Evolutionary conservation across 164 flowering plant genomes (phyloP), one percentile per base, ranked within the genome.

Genomic region (Euptelea pleiosperma): DNA sequence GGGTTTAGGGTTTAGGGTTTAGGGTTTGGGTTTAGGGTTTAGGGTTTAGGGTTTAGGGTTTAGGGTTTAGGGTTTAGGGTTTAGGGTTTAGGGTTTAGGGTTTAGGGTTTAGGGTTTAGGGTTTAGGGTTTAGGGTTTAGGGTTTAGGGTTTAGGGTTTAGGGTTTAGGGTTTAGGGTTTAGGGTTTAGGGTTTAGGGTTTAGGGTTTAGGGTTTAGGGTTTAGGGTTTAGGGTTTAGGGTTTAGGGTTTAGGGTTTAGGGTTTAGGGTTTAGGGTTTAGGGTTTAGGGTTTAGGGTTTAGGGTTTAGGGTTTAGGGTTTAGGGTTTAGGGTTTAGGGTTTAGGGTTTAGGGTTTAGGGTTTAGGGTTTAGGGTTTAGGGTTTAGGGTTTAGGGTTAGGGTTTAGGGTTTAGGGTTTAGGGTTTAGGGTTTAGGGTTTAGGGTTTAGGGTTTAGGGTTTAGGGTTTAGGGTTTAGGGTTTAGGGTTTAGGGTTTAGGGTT

Each of bases 21-120:
- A 15, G 29, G 64, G 56, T 15, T 61, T 61, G 19, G 64, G 64
- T 25, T 61, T 61, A 26, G 40, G 64, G 64, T 11, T 61, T 61
- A 14, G 40, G 64, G 56, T 22, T 61, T 50, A 22, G 28, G 64
- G 64, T 35, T 61, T 61, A 35, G 47, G 64, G 64, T 39, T 50
- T 61, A 26, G 48, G 64, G 64, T 26, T 61, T 61, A 37, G 48
- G 64, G 64, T 39, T 61, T 61, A 46, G 31, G 41, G 57, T 39
- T 61, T 61, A 31, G 49, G 64, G 64, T 52, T 61, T 61, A 47
- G 49, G 64, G 64, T 52, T 61, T 61, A 47, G 49, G 64, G 55
- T 52, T 61, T 48, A 31, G 49, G 64, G 54, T 33, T 51, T 37
- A 18, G 48, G 64, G 55, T 52, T 61, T 50, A 40, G 48, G 64